Base-by-base conservation (phyloP, 2,329 filamentous ascomycete species). In the Apiospora hydei region DNA sequence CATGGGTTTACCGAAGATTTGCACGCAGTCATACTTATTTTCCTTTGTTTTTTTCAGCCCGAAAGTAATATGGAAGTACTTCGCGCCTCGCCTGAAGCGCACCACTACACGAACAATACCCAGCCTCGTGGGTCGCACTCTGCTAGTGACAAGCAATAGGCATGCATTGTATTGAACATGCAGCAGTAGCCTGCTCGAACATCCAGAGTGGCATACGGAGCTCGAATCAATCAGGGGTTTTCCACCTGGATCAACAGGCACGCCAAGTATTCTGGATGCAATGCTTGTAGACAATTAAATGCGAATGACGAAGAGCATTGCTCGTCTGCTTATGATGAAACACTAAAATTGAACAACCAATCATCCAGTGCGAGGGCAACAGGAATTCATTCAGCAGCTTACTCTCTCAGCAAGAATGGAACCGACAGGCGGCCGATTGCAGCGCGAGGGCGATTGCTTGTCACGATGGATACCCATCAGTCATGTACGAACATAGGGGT, bases 51-150 rank as follows among this genome's bases (percentile, higher is more conserved):
- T 64, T 41, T 41, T 64, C 57, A 41, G 30, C 18, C 57, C 10
- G 57, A 34, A 21, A 41, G 57, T 41, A n/a, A 64, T n/a, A 41
- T n/a, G 8, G 18, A 64, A n/a, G 57, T 41, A 64, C 57, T 64
- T 64, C 30, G 57, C 18, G 57, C 38, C 57, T 64, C 57, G 41
- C 57, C 57, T 64, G 57, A 64, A 64, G 57, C 7, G 57, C 41
- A 18, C 10, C 57, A 64, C 41, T 41, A 41, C 57, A 64, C 34
- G 57, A 64, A 21, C 34, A 64, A 34, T 64, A 41, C 34, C 57
- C 57, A 64, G 57, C 57, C 57, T 64, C 57, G 34, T 64, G 57
- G 57, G 57, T 41, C 57, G 18, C 30, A 18, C 3, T 41, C 57
- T 64, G 57, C 57, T 30, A 38, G 34, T 38, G 5, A 38, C 34